Base-by-base conservation (phyloP, 768 basidiomycete species). In the Hortiboletus flavorubellus region DNA sequence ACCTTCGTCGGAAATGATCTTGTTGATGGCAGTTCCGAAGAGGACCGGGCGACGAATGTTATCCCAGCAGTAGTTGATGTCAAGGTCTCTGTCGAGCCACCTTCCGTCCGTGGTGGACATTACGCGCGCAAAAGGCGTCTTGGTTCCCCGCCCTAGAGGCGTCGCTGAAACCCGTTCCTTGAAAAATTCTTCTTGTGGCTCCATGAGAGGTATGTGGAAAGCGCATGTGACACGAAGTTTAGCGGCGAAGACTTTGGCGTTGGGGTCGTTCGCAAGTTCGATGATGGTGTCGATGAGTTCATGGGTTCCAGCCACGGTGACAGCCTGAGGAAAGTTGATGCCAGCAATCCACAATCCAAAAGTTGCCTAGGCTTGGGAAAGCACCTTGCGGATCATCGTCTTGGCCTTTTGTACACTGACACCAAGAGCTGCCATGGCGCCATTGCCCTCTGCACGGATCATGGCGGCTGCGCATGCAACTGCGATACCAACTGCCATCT, bases 281-380 rank as follows among this genome's bases (percentile, higher is more conserved):
- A 62, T 10, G n/a, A 74, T 47, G 5, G 63, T 65, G n/a, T 73
- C 68, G 47, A 74, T 59, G 12, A 70, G 64, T 33, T 68, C 62
- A 16, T 68, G 64, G 16, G 46, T 56, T 21, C 73, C 73, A 5
- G 72, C 70, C 16, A 73, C 59, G 4, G 72, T 71, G 38, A 73
- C 71, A n/a, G 73, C 70, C 12, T 72, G 67, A 42, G 70, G 69
- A 16, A 71, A 73, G 52, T 73, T 74, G 59, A 73, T 68, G 45
- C 72, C 70, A 30, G 69, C 71, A 11, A 73, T 67, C 66, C 71
- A 73, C 39, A 74, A 34, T 33, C 73, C 66, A 35, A 55, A 59
- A 16, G 60, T 54, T 9, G 48, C 61, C 51, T 67, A 65, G 34
- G 66, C 60, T 8, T 49, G 60, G 14, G 61, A 69, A 39, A 73